A percentile compares a stretch with the other conserved stretches of the same genome.
Conservation (phyloP, 202 grass and related monocot genomes). For the Musa balbisiana region DNA sequence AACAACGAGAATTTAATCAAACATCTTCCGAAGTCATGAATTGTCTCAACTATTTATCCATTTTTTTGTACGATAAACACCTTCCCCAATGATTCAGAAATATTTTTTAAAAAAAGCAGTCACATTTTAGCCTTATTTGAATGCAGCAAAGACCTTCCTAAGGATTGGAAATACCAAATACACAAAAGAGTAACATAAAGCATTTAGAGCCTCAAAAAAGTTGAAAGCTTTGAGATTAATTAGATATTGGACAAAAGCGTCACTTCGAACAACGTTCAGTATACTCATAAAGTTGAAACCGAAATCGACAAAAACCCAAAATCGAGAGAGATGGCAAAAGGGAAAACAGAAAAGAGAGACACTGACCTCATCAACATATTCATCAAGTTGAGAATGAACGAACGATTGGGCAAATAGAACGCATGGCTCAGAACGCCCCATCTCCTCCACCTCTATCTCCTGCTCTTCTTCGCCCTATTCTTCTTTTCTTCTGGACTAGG, state of each 20-base stretch:
- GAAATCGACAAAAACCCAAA: not conserved
- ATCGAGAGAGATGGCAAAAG: not conserved
- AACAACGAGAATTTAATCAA: not conserved
- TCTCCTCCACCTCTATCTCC: constrained; percentile 13
- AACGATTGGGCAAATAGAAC: constrained; percentile 92
- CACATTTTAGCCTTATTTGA: no score
- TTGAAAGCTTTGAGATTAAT: not conserved
- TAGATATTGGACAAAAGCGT: no score
- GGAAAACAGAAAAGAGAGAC: not conserved
- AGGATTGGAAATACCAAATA: not conserved
- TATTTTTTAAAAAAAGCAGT: no score
- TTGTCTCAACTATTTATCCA: no score
- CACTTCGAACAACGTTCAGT: no score
- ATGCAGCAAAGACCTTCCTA: no score
- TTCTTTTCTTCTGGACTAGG: no score
- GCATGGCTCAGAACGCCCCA: constrained; percentile 90
- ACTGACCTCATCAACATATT: constrained; percentile 95
- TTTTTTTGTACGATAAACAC: not conserved
- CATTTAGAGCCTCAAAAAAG: not conserved
- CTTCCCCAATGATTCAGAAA: not conserved
- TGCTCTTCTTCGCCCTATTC: no score
- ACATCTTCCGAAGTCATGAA: not conserved
- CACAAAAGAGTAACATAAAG: not conserved
- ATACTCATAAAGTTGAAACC: no score
- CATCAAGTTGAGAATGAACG: constrained; percentile 82